Evolutionary conservation across 2,329 filamentous ascomycete species (phyloP), one percentile per base, ranked within the genome.

Genomic region (Dryadomyces quercus-mongolicae): DNA sequence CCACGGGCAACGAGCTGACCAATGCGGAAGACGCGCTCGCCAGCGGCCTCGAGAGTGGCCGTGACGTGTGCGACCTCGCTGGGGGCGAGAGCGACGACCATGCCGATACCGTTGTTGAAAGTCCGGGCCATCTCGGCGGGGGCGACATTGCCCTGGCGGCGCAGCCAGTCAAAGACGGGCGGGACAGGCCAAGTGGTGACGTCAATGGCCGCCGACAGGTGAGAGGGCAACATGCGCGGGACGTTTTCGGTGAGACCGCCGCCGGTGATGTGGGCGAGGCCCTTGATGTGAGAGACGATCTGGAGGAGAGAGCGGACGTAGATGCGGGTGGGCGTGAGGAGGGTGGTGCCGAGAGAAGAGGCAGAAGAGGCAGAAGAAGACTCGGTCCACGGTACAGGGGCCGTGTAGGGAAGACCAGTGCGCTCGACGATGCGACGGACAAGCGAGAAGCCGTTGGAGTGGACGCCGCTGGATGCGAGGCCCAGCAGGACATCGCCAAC

Each of bases 371-470:
- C 73, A 2, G 52, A 71, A 71, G 12, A 66, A 5, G 47, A 15
- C 5, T 40, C 5, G 43, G 52, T n/a, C 13, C 93, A 98, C 1
- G 93, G 93, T 1, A 86, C 85, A 1, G 76, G 66, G 60, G 86
- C 82, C 13, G 78, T 74, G 72, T 91, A 96, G 46, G 72, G 72
- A 5, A 97, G 74, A 4, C 83, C 82, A 40, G 84, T 80, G 56
- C 78, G 77, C 62, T 88, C 82, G 59, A 97, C 77, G 63, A 97
- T 91, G 66, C 88, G 88, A 58, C 93, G 86, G 38, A 97, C 86
- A n/a, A 98, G 84, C 0, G 91, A 96, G 75, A 95, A 98, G 50
- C 93, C 93, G 70, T 98, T 98, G 38, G 91, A 96, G 74, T 98
- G 93, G 1, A 92, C 81, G 36, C 93, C 93, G 55, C 81, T 87